These are phyloP conservation scores for Encephalitozoon intestinalis DNA, from an alignment of 371 early-diverging fungal genomes.

Conservation along the genomic window DNA sequence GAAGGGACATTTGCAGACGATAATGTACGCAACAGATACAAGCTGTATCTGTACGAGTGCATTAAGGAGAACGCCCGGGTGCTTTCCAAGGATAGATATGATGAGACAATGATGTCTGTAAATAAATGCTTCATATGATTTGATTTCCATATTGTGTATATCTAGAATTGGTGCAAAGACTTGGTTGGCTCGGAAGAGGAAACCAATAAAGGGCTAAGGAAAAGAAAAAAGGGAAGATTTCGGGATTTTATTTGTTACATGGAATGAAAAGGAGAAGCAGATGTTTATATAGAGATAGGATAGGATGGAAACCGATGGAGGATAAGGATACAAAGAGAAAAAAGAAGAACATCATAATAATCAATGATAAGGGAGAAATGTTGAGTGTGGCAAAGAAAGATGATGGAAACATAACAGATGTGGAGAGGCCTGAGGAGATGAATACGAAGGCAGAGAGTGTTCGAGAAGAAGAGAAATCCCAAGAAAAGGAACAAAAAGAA, in stretches of 20 bases:
- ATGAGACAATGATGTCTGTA: neutral
- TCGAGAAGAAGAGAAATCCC: neutral
- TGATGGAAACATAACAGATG: neutral
- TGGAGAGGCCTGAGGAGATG: neutral
- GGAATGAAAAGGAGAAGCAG: neutral
- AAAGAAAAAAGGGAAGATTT: neutral
- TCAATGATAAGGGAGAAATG: conserved; percentile 22
- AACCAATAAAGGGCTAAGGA: neutral
- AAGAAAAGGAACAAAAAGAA: neutral
- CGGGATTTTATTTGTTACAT: neutral
- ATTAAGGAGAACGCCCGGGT: neutral
- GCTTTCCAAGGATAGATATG: neutral
- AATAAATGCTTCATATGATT: conserved; percentile 1
- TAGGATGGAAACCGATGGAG: conserved; percentile 3
- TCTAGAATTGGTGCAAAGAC: neutral
- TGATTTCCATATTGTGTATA: neutral
- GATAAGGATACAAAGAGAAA: conserved; percentile 12
- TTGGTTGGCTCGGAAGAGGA: neutral
- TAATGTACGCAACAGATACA: neutral
- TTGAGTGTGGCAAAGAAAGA: neutral
- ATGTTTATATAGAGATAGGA: conserved; percentile 3
- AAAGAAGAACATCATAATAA: conserved; percentile 24
- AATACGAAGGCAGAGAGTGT: neutral
- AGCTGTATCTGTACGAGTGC: conserved; percentile 5
- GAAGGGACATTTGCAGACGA: neutral